Percentiles rank a stretch among this genome's conserved stretches.
Conservation (phyloP, 192 early-diverging fungal species). For the Backusella luteola region DNA sequence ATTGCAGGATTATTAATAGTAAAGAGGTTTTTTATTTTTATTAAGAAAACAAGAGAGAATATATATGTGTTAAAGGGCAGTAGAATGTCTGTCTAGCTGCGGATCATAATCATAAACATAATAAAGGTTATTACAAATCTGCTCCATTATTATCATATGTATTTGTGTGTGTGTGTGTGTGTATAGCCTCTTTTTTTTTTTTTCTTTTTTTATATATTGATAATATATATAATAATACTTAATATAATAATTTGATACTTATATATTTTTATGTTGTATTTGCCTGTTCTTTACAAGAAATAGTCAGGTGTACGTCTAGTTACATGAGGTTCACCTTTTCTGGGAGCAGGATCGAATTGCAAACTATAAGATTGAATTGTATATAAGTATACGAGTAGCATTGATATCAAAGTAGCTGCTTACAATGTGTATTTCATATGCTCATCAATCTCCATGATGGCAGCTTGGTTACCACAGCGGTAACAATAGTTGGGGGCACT, state of each 20-base stretch:
- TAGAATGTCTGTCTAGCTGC: too few species aligned
- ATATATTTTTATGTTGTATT: neutral
- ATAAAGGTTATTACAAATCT: too few species aligned
- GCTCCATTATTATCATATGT: neutral
- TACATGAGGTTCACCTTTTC: slow-evolving; percentile 97
- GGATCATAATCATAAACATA: too few species aligned
- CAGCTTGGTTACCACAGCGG: slow-evolving; percentile 99
- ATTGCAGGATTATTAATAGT: neutral
- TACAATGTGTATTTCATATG: slow-evolving; percentile 98
- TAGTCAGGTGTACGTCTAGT: slow-evolving; percentile 99
- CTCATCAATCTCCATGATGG: slow-evolving; percentile 99
- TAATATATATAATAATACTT: neutral
- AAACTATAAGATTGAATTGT: slow-evolving; percentile 40
- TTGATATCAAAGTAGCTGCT: slow-evolving; percentile 21
- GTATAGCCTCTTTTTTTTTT: neutral
- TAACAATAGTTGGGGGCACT: slow-evolving; percentile 99
- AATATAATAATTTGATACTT: neutral
- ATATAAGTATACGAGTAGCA: neutral
- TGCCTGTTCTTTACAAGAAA: slow-evolving; percentile 73
- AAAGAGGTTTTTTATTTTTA: neutral
- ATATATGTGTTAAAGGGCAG: too few species aligned
- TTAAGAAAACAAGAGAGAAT: neutral
- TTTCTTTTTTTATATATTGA: neutral
- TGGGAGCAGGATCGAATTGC: slow-evolving; percentile 98
- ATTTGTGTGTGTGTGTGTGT: too few species aligned